Evolutionary conservation across 2,329 filamentous ascomycete genomes (phyloP).

Genomic region (Tolypocladium capitatum): DNA sequence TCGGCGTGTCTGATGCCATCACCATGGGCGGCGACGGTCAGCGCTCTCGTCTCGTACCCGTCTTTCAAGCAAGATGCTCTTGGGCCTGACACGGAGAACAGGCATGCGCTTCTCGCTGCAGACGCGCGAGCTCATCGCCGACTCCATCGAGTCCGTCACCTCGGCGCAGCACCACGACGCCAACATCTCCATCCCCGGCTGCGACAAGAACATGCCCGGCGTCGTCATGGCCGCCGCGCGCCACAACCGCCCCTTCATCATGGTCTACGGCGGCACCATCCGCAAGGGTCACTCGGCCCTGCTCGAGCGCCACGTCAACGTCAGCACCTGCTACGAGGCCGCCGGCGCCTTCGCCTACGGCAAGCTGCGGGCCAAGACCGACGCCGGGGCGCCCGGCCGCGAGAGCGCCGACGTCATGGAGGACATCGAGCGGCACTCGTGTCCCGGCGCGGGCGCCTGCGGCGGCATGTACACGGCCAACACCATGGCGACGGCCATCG

Average conservation of each 20-base stretch:
- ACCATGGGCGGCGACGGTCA: slow-evolving; percentile 87
- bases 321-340: slow-evolving; percentile 79
- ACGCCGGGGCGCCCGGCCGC: slow-evolving; percentile 47
- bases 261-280: slow-evolving; percentile 93
- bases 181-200: slow-evolving; percentile 84
- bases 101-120: slow-evolving; percentile 92
- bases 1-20: slow-evolving; percentile 81
- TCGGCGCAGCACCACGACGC: slow-evolving; percentile 88
- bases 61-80: too few relatives aligned
- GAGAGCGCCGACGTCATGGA: slow-evolving; percentile 67
- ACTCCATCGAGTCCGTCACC: slow-evolving; percentile 87
- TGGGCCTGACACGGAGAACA: slow-evolving; percentile 17
- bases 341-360: slow-evolving; percentile 72
- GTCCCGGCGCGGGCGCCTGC: slow-evolving; percentile 50
- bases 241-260: slow-evolving; percentile 83
- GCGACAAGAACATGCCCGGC: slow-evolving; percentile 97
- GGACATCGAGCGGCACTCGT: slow-evolving; percentile 70
- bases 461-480: slow-evolving; percentile 87
- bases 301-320: slow-evolving; percentile 69
- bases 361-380: slow-evolving; percentile 56
- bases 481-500: slow-evolving; percentile 80
- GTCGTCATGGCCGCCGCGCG: slow-evolving; percentile 81
- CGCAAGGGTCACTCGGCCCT: slow-evolving; percentile 71
- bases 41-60: slow-evolving; percentile 4
- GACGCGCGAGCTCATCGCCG: slow-evolving; percentile 81